Evolutionary conservation across 306 rosid species (phyloP), one percentile per base, ranked within the genome.

Genomic region (Fagus crenata): DNA sequence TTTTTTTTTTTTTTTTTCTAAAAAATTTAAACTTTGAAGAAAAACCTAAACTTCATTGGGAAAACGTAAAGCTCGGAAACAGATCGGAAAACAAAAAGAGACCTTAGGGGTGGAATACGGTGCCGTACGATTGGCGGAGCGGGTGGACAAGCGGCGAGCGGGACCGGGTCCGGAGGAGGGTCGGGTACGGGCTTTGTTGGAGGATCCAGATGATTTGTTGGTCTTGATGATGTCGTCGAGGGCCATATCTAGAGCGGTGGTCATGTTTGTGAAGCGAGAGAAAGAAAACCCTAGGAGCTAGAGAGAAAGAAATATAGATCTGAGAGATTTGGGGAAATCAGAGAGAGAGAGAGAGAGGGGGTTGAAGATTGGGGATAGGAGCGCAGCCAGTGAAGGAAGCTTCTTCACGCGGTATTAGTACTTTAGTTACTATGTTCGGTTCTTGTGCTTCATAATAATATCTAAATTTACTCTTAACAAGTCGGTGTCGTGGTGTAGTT

Each of bases 201-300:
- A 88, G 68, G 98, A 91, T 82, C 96, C 97, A 43, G 99, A 71
- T 39, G 99, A 71, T 73, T 90, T 89, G 89, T 89, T 91, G 80
- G 71, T 91, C 89, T 92, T 89, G 77, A 92, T 92, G 86, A 96
- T 75, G 68, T 96, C 99, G 6, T 96, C 99, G 15, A 96, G 90
- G 58, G 96, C 84, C 97, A 88, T 89, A 82, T 89, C 92, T 28
- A 96, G 83, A 68, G 93, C 89, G 40, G 91, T 93, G 67, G 94
- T 84, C 93, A 89, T 88, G n/a, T 41, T 69, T 31, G 61, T 39
- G 7, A 22, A 42, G 53, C n/a, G 41, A 39, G 6, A 79, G 31
- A 39, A 33, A 58, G 9, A 71, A 74, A 42, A 74, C 83, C 75
- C 76, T 59, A 51, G 56, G 76, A 80, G 53, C 11, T 68, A 69